phyloP scores from a whole-genome alignment of 2,329 filamentous ascomycete genomes.

The Penicillium verrucosum region DNA sequence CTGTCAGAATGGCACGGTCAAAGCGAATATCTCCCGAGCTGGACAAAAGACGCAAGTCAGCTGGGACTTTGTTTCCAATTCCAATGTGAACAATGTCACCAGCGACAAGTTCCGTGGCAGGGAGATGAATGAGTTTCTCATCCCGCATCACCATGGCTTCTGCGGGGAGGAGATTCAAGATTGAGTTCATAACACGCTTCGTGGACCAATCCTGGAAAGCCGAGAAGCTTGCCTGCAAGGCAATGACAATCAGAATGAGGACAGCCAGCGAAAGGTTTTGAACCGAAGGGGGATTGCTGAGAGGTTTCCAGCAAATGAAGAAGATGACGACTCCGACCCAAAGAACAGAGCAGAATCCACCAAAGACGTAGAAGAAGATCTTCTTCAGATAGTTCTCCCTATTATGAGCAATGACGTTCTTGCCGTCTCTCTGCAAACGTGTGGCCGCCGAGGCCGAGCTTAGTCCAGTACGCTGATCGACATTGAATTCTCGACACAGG shows the following conservation, averaged over 20 bases:
- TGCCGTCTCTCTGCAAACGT: conserved; percentile 61
- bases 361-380: conserved; percentile 69
- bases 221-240: conserved; percentile 67
- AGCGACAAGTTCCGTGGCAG: conserved; percentile 65
- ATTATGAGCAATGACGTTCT: conserved; percentile 65
- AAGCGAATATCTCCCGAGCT: conserved; percentile 69
- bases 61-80: conserved; percentile 70
- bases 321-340: conserved; percentile 68
- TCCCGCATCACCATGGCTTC: conserved; percentile 66
- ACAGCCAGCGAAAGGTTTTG: conserved; percentile 72
- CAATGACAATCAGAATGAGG: conserved; percentile 68
- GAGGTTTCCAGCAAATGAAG: conserved; percentile 72
- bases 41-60: conserved; percentile 69
- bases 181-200: conserved; percentile 73
- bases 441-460: conserved; percentile 56
- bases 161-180: conserved; percentile 72
- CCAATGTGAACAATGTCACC: conserved; percentile 69
- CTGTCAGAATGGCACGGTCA: conserved; percentile 71
- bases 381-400: conserved; percentile 59
- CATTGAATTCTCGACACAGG: conserved; percentile 59
- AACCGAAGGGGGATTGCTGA: conserved; percentile 65
- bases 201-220: conserved; percentile 74
- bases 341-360: conserved; percentile 73
- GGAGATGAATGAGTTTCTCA: conserved; percentile 50
- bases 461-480: conserved; percentile 58